Conservation (phyloP, 2,329 filamentous ascomycete species). For the Alternaria burnsii region DNA sequence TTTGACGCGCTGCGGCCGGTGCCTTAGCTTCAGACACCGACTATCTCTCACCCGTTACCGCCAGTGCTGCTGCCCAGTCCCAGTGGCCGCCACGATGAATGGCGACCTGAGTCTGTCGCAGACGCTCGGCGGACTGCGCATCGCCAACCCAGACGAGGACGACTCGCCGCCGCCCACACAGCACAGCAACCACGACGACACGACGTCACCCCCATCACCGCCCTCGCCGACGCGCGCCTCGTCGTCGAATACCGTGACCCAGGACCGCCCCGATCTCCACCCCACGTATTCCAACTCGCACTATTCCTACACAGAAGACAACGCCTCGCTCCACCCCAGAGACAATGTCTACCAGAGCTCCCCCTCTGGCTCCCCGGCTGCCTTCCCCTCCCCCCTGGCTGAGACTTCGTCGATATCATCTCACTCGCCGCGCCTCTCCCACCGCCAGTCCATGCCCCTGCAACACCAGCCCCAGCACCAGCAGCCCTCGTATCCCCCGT, state of each 20-base stretch:
- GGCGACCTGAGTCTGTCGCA: slow-evolving; percentile 92
- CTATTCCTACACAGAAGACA: slow-evolving; percentile 25
- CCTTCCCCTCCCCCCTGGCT: slow-evolving; percentile 36
- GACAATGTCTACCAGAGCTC: slow-evolving; percentile 50
- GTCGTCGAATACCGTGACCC: slow-evolving; percentile 52
- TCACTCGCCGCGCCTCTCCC: slow-evolving; percentile 49
- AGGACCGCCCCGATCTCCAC: slow-evolving; percentile 34
- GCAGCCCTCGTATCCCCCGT: slow-evolving; percentile 44
- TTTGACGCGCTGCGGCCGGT: slow-evolving; percentile 31
- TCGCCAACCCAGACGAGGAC: slow-evolving; percentile 91
- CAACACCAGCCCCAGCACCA: slow-evolving; percentile 52
- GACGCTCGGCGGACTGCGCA: slow-evolving; percentile 91
- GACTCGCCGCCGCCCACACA: slow-evolving; percentile 48
- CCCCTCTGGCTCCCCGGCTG: slow-evolving; percentile 36
- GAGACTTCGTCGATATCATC: slow-evolving; percentile 37
- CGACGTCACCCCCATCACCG: slow-evolving; percentile 36
- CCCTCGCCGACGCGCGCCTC: slow-evolving; percentile 34
- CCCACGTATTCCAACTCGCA: slow-evolving; percentile 12
- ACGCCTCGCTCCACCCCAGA: slow-evolving; percentile 52
- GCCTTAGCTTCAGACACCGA: slow-evolving; percentile 28
- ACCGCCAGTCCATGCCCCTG: slow-evolving; percentile 56
- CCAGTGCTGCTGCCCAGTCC: slow-evolving; percentile 30
- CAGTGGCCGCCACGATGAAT: slow-evolving; percentile 70
- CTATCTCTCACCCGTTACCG: slow-evolving; percentile 30
- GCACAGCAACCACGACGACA: slow-evolving; percentile 5